Percentiles rank a stretch among this genome's conserved stretches.
These are phyloP conservation scores for Vitis rupestris DNA, from an alignment of 164 flowering plant species.

Conservation along the genomic window DNA sequence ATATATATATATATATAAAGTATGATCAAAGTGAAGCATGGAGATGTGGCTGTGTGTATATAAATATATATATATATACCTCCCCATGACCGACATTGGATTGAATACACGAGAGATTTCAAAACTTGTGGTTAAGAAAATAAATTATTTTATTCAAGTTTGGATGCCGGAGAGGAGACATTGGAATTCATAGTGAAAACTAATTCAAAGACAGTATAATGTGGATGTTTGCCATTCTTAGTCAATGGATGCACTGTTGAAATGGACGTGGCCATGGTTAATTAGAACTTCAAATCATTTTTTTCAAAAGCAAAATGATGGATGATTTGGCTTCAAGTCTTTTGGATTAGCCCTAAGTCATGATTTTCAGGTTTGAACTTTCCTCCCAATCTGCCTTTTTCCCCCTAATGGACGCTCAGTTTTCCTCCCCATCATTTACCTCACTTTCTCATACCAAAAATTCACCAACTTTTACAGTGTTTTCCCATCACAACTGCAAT, in stretches of 20 bases:
- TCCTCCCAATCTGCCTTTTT: too few relatives aligned
- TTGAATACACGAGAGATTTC: background rate
- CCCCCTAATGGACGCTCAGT: too few relatives aligned
- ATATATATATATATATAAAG: background rate
- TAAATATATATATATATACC: background rate
- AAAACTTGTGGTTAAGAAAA: background rate
- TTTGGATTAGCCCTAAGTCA: background rate
- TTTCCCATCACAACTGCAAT: too few relatives aligned
- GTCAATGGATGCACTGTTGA: slow-evolving; percentile 6
- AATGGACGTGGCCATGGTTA: background rate
- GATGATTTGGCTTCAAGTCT: background rate
- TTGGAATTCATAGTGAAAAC: background rate
- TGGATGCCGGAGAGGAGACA: slow-evolving; percentile 3
- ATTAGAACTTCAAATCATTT: background rate
- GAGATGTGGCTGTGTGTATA: slow-evolving; percentile 1
- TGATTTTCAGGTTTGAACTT: too few relatives aligned
- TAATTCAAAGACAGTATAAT: slow-evolving; percentile 15
- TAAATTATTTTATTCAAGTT: background rate
- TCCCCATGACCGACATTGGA: slow-evolving; percentile 14
- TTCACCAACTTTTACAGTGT: too few relatives aligned
- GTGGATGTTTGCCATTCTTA: slow-evolving; percentile 16
- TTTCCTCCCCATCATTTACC: too few relatives aligned
- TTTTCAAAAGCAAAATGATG: background rate
- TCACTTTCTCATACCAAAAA: too few relatives aligned
- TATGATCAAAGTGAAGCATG: background rate